These are phyloP conservation scores for Aspergillus tubingensis DNA, from an alignment of 2,329 filamentous ascomycete genomes.

Conservation along the genomic window DNA sequence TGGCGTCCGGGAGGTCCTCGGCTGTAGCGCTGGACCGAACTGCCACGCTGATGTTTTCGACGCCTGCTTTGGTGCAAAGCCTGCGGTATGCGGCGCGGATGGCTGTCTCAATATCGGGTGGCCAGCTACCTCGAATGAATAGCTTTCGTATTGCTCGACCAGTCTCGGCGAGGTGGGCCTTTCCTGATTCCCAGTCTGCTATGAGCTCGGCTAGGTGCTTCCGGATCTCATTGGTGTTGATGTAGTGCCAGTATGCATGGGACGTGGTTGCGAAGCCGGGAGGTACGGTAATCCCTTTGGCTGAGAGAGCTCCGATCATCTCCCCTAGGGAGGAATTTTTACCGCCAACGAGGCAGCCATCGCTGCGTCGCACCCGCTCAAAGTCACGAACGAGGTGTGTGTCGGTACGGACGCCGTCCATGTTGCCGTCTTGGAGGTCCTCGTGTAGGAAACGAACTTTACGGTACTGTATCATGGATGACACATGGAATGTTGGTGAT, in stretches of 20 bases:
- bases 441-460: not conserved
- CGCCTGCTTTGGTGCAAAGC: conserved; percentile 25
- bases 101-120: conserved; percentile 28
- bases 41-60: conserved; percentile 35
- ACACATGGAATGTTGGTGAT: not conserved
- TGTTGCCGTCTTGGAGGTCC: not conserved
- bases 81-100: conserved; percentile 34
- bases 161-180: conserved; percentile 32
- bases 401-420: not conserved
- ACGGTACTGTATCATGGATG: not conserved
- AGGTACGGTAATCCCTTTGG: conserved; percentile 36
- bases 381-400: conserved; percentile 24
- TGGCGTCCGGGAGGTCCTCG: conserved; percentile 44
- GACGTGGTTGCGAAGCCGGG: conserved; percentile 42
- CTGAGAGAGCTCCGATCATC: conserved; percentile 36
- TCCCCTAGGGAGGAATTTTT: conserved; percentile 45
- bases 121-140: conserved; percentile 38
- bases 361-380: conserved; percentile 18
- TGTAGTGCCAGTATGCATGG: conserved; percentile 37
- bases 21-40: conserved; percentile 46
- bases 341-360: conserved; percentile 38
- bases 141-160: conserved; percentile 27
- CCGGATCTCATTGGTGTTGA: conserved; percentile 36
- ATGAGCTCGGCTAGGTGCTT: conserved; percentile 32
- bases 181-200: conserved; percentile 33